Evolutionary conservation across 1,139 yeast species (phyloP).

Genomic region (Scheffersomyces quercinus): DNA sequence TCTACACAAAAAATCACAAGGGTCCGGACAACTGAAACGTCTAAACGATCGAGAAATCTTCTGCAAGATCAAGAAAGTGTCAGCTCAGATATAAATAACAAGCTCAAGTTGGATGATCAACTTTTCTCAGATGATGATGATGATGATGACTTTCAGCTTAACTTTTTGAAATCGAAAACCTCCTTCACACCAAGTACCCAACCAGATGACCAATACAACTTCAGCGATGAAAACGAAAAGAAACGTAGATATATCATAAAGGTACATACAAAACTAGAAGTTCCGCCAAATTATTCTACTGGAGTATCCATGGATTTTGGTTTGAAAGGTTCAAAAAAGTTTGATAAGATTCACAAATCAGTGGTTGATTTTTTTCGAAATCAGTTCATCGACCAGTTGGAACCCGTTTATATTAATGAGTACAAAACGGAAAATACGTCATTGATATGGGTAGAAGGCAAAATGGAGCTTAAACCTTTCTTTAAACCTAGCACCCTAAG

Average conservation of each 20-base stretch:
- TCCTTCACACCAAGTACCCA: background rate
- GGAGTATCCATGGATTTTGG: slow-evolving; percentile 26
- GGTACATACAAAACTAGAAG: slow-evolving; percentile 30
- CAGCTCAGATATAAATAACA: background rate
- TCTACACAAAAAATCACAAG: background rate
- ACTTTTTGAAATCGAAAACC: slow-evolving; percentile 1
- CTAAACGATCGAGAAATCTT: background rate
- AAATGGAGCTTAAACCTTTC: slow-evolving; percentile 38
- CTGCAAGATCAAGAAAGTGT: background rate
- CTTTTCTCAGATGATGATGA: slow-evolving; percentile 5
- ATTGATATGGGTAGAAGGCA: slow-evolving; percentile 46
- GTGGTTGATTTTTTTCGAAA: slow-evolving; percentile 10
- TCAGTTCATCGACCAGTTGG: slow-evolving; percentile 5
- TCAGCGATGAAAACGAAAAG: slow-evolving; percentile 28
- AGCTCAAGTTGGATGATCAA: background rate
- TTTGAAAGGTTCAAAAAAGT: slow-evolving; percentile 32
- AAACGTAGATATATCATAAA: slow-evolving; percentile 32
- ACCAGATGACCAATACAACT: slow-evolving; percentile 15
- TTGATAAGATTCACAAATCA: slow-evolving; percentile 17
- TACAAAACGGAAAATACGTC: slow-evolving; percentile 17
- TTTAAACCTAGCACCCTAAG: slow-evolving; percentile 45
- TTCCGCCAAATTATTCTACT: slow-evolving; percentile 12
- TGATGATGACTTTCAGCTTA: slow-evolving; percentile 12
- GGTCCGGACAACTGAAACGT: background rate
- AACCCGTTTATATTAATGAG: slow-evolving; percentile 5